phyloP scores from a whole-genome alignment of 441 rosid genomes.

The Adansonia grandidieri region DNA sequence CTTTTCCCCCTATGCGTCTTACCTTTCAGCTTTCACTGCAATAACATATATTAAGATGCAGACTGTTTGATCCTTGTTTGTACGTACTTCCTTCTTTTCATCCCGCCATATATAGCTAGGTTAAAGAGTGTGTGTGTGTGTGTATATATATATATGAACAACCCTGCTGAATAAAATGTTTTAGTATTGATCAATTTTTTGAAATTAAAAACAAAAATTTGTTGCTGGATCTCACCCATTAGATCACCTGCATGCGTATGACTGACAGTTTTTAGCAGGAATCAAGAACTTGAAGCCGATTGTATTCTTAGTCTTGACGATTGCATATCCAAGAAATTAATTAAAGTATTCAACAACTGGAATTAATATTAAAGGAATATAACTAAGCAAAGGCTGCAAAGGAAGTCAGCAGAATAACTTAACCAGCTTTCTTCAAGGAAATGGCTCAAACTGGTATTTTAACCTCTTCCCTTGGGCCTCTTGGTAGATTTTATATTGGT shows the following conservation, averaged over 20 bases:
- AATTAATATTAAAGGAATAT: neutral
- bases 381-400: neutral
- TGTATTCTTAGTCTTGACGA: neutral
- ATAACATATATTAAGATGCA: neutral
- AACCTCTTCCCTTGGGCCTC: no score
- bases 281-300: neutral
- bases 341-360: neutral
- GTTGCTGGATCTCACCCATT: no score
- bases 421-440: no score
- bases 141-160: no score
- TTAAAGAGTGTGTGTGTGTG: neutral
- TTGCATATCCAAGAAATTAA: neutral
- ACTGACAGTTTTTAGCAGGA: neutral
- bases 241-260: no score
- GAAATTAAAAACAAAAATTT: neutral
- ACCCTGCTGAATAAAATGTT: neutral
- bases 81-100: neutral
- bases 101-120: neutral
- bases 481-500: no score
- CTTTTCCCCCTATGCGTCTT: no score
- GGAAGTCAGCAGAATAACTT: neutral
- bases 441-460: no score
- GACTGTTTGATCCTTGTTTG: neutral
- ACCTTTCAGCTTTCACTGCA: neutral
- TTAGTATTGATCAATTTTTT: no score